Evolutionary conservation across 768 basidiomycete genomes (phyloP).

Genomic region (Crepidotus variabilis): DNA sequence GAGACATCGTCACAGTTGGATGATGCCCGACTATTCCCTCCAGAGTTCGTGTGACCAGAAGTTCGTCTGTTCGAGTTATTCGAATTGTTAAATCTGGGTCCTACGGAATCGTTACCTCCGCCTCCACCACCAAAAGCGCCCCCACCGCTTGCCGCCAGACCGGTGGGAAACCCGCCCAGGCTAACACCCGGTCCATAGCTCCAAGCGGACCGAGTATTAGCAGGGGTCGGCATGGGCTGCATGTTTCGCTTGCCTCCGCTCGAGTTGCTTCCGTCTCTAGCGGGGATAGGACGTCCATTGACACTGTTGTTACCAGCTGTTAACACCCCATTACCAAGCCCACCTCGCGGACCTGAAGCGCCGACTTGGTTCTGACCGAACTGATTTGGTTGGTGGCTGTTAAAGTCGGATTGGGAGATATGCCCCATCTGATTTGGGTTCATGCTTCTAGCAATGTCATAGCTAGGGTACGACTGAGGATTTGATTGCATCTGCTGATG

Average conservation of each 20-base stretch:
- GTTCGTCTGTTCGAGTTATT: conserved; percentile 43
- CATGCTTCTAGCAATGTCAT: conserved; percentile 8
- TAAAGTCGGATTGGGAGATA: conserved; percentile 7
- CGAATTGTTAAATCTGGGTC: conserved; percentile 51
- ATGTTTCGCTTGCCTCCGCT: conserved; percentile 22
- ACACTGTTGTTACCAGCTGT: conserved; percentile 22
- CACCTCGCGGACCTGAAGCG: conserved; percentile 17
- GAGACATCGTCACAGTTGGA: conserved; percentile 67
- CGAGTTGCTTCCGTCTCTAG: conserved; percentile 1
- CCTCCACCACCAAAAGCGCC: conserved; percentile 1
- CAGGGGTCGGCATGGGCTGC: conserved; percentile 31
- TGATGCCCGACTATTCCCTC: conserved; percentile 54
- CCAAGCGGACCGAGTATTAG: conserved; percentile 50
- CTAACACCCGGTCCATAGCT: conserved; percentile 66
- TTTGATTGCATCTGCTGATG: conserved; percentile 17
- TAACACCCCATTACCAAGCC: conserved; percentile 27
- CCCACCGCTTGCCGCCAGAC: conserved; percentile 32
- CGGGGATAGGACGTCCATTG: conserved; percentile 20
- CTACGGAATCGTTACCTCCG: conserved; percentile 32
- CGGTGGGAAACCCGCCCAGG: conserved; percentile 38
- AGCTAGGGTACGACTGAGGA: conserved; percentile 6
- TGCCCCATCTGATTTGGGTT: conserved; percentile 15
- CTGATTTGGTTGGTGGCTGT: conserved; percentile 8
- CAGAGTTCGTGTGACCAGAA: conserved; percentile 46
- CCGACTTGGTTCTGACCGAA: conserved; percentile 12